A percentile compares a stretch with the other conserved stretches of the same genome.
These are phyloP conservation scores for Fusarium nurragi DNA, from an alignment of 2,329 filamentous ascomycete genomes.

Conservation along the genomic window DNA sequence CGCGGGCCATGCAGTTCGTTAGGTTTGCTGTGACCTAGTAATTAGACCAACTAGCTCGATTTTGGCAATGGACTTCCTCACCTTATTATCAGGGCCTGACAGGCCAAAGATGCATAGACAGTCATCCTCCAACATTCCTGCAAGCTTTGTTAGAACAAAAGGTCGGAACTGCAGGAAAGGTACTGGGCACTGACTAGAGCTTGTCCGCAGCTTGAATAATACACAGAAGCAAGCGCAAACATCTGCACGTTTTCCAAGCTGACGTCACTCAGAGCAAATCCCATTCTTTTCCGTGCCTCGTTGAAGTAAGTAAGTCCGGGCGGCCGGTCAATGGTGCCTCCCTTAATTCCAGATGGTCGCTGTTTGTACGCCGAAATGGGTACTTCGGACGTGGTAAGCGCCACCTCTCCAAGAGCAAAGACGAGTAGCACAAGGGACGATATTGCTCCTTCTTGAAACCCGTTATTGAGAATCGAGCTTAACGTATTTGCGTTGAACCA, in stretches of 20 bases:
- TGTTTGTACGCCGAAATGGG: conserved; percentile 57
- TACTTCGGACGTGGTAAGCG: conserved; percentile 60
- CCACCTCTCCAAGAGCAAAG: conserved; percentile 67
- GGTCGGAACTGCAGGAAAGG: not conserved
- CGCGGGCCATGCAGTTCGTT: conserved; percentile 38
- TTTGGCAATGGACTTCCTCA: conserved; percentile 39
- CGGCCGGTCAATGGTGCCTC: conserved; percentile 59
- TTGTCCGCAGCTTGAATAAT: conserved; percentile 62
- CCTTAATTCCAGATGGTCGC: conserved; percentile 61
- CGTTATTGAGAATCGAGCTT: conserved; percentile 53
- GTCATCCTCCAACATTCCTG: conserved; percentile 70
- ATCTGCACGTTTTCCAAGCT: conserved; percentile 69
- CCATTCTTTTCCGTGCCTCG: conserved; percentile 68
- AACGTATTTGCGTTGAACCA: conserved; percentile 61
- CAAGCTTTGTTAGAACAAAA: conserved; percentile 9
- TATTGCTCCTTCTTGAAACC: conserved; percentile 58
- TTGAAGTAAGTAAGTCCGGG: conserved; percentile 70
- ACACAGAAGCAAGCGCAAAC: conserved; percentile 64
- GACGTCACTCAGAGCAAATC: conserved; percentile 64
- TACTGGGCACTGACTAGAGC: conserved; percentile 56
- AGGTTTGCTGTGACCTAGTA: conserved; percentile 32
- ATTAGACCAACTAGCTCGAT: not conserved
- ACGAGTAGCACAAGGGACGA: conserved; percentile 66
- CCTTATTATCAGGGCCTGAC: conserved; percentile 65
- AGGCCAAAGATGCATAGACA: conserved; percentile 64